Base-by-base conservation (phyloP, 2,329 filamentous ascomycete genomes). In the Fusarium sp. region DNA sequence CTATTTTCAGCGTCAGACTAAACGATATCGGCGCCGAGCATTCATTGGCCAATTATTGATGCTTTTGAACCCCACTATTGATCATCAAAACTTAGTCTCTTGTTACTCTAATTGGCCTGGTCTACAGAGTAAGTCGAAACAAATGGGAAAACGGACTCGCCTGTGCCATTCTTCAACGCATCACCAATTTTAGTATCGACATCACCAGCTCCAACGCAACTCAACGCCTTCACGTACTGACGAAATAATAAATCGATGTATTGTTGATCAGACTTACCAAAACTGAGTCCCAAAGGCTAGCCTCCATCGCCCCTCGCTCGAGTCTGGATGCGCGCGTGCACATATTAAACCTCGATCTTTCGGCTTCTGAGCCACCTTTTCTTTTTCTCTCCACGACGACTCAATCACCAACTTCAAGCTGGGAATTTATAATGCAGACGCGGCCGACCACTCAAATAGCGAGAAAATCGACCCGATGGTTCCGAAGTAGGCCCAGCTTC, bases 371-470 rank as follows among this genome's bases (percentile, higher is more conserved):
- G 63, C 64, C 61, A 57, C 59, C 54, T 48, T 64, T 52, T 45
- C 42, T 44, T 48, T 64, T 52, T 45, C 42, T 44, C 55, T 48
- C 49, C 49, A 35, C 44, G 42, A 60, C 42, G 31, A 38, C 23
- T 39, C 37, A 37, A 52, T 44, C 45, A 72, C 70, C 69, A 49
- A 66, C 76, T 67, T 70, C 77, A 81, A 79, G 68, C 75, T 82
- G 81, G 81, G 81, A 73, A 73, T 73, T 73, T 69, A 63, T 79
- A 64, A 81, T 81, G 74, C 80, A 82, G 74, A 79, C 81, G 80
- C 84, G 85, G 82, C 79, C 82, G 76, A 79, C 81, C 78, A 82
- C 83, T 79, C 81, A 82, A 79, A 83, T 84, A 83, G 76, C 80
- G 60, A 76, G 77, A 69, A 80, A 63, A 23, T 68, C 69, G 48